Base-by-base conservation (phyloP, 1,139 yeast genomes). In the Suhomyces bribrorum region DNA sequence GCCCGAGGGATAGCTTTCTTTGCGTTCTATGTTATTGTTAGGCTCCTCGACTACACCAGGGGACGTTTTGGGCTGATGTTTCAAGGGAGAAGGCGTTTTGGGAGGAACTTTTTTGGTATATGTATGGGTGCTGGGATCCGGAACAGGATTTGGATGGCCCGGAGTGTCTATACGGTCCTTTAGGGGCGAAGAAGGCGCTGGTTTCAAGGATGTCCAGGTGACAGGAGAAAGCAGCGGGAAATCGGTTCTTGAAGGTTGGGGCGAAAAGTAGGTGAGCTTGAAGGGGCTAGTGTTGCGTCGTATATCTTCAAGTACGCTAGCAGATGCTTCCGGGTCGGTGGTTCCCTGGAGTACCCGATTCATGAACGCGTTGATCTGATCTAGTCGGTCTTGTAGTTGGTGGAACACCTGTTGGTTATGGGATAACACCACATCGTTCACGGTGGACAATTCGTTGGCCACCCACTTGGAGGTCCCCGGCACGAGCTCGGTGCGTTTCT, bases 381-480 rank as follows among this genome's bases (percentile, higher is more conserved):
- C 58, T 22, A 55, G 37, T n/a, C 57, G 55, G 3, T 52, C 51
- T 20, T 43, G 49, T 29, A 57, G 41, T 7, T 45, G 50, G 13
- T 45, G 48, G 38, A 54, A 53, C 29, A 61, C 47, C 24, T 43
- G 40, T 34, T 56, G 61, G 28, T 56, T 49, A 35, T 50, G 52
- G 3, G 54, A 46, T n/a, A 62, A 49, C 14, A 64, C 68, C 17
- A 51, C 53, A 23, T 56, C 50, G 42, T 63, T 61, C 46, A 61
- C 62, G 29, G 52, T 53, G 32, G 57, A 52, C 31, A 67, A 46
- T 42, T 64, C 68, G 28, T 54, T 56, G 9, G 70, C 64, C 7
- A 68, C 60, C 71, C 71, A 68, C 44, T 54, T 57, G 7, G 73
- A 65, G 4, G 71, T 57, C 2, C 73, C 74, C 1, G 73, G 71